These are phyloP conservation scores for Schizothecium vesticola DNA, from an alignment of 495 filamentous ascomycete species.

Conservation along the genomic window DNA sequence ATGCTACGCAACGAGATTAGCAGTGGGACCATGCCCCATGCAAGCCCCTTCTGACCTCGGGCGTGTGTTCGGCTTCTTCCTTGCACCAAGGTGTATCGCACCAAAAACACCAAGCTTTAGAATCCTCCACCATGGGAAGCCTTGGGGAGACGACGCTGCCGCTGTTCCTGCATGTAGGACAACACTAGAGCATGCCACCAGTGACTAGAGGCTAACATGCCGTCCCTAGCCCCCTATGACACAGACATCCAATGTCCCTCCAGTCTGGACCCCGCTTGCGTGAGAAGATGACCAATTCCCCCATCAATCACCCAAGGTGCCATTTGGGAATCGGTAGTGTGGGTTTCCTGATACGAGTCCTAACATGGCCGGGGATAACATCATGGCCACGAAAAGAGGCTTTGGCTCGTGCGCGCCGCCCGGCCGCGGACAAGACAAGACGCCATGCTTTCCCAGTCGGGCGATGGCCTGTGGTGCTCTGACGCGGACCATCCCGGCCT, in stretches of 20 bases:
- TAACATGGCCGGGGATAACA: neutral
- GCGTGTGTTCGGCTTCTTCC: neutral
- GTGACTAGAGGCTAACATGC: neutral
- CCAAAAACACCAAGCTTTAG: no score
- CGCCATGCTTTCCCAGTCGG: neutral
- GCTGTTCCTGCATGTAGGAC: neutral
- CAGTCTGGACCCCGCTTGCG: neutral
- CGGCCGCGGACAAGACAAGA: neutral
- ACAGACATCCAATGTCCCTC: neutral
- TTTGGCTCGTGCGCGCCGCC: neutral
- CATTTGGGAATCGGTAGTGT: neutral
- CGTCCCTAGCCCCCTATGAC: no score
- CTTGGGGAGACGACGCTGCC: neutral
- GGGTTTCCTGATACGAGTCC: neutral
- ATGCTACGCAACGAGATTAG: neutral
- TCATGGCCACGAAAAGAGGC: neutral
- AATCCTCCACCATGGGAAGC: no score
- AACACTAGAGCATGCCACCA: neutral
- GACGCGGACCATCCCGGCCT: neutral
- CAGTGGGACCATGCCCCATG: neutral
- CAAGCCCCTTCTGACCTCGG: neutral
- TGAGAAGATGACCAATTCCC: neutral
- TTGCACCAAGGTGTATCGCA: neutral
- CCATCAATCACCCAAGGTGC: neutral
- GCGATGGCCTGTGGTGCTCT: neutral